Evolutionary conservation across 169 alveolate species (phyloP).

Genomic region (Eimeria praecox): DNA sequence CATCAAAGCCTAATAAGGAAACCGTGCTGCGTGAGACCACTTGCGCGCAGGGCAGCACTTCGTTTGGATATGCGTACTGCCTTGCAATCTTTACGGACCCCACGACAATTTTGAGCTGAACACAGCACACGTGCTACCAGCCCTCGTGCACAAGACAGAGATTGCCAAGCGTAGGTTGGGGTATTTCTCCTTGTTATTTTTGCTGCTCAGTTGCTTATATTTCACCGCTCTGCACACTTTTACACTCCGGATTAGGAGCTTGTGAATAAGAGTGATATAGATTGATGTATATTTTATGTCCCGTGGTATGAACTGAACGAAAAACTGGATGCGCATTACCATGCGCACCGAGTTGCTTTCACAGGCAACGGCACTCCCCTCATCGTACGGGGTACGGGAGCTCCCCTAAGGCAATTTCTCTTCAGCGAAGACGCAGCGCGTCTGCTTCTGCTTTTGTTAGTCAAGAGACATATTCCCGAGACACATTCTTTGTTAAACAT

Average conservation of each 20-base stretch:
- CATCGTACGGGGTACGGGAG: constrained; percentile 82
- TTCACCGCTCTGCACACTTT: not conserved
- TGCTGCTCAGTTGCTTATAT: not conserved
- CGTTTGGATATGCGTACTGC: constrained; percentile 81
- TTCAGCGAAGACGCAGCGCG: constrained; percentile 84
- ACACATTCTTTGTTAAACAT: constrained; percentile 41
- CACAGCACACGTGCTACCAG: constrained; percentile 85
- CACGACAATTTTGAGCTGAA: constrained; percentile 81
- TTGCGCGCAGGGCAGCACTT: constrained; percentile 24
- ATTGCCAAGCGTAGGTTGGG: constrained; percentile 82
- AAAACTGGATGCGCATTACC: not conserved
- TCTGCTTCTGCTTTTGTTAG: constrained; percentile 61
- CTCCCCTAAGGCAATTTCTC: constrained; percentile 84
- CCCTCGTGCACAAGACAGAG: constrained; percentile 81
- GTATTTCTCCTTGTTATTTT: not conserved
- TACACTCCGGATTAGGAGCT: too few relatives aligned
- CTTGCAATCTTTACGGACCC: constrained; percentile 86
- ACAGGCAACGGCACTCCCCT: constrained; percentile 72
- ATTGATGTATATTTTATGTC: not conserved
- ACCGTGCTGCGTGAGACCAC: not conserved
- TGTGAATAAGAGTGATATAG: not conserved
- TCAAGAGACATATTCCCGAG: constrained; percentile 65
- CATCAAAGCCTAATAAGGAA: not conserved
- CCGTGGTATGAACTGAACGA: not conserved
- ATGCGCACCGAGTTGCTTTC: not conserved